These are phyloP conservation scores for Hevea brasiliensis DNA, from an alignment of 345 rosid genomes.

Conservation along the genomic window DNA sequence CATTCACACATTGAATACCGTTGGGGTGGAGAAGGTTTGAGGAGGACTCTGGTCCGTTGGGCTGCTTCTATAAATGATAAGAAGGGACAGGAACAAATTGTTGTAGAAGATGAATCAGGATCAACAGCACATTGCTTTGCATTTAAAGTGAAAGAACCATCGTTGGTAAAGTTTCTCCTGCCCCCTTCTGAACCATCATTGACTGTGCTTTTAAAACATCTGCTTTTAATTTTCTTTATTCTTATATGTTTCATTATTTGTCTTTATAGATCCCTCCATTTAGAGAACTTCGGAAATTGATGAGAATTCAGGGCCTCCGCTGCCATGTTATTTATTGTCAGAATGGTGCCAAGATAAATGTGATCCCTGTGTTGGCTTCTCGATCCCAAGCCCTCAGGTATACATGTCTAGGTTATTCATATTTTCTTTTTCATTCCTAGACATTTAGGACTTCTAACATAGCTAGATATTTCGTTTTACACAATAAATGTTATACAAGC, in stretches of 20 bases:
- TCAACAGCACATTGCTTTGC: slow-evolving; percentile 22
- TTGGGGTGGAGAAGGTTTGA: slow-evolving; percentile 29
- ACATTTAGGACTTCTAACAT: background rate
- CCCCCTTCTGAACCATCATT: background rate
- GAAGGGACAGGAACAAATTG: slow-evolving; percentile 15
- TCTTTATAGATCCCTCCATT: slow-evolving; percentile 20
- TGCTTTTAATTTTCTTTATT: background rate
- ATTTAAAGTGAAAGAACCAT: slow-evolving; percentile 21
- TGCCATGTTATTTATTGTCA: slow-evolving; percentile 24
- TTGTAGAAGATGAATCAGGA: slow-evolving; percentile 17
- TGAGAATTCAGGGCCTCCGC: slow-evolving; percentile 31
- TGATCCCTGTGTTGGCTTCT: slow-evolving; percentile 25
- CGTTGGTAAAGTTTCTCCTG: slow-evolving; percentile 6
- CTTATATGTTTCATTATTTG: background rate
- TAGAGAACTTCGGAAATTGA: slow-evolving; percentile 24
- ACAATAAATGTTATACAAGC: too few species aligned
- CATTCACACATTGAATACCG: slow-evolving; percentile 25
- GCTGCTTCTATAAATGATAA: slow-evolving; percentile 23
- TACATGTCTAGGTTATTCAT: background rate
- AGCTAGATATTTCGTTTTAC: too few species aligned
- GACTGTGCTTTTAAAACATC: background rate
- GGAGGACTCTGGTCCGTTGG: slow-evolving; percentile 33
- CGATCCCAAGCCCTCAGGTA: slow-evolving; percentile 30
- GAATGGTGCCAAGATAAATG: slow-evolving; percentile 22
- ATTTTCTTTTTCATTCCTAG: background rate